A percentile compares a stretch with the other conserved stretches of the same genome.
Evolutionary conservation across 1,284 basidiomycete genomes (phyloP).

Genomic region (Boletus semigastroideus): DNA sequence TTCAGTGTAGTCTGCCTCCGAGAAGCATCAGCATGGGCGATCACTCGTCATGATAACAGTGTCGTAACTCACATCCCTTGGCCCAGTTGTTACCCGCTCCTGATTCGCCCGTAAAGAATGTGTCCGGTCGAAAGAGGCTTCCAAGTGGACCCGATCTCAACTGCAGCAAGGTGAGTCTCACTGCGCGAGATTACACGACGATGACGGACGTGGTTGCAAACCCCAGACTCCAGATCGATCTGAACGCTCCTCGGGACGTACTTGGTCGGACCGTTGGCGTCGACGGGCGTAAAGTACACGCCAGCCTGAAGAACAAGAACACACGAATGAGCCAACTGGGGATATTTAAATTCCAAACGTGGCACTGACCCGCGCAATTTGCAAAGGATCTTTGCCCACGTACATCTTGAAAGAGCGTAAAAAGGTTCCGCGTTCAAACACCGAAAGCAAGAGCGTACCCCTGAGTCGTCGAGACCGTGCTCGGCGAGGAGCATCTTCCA

Average conservation of each 20-base stretch:
- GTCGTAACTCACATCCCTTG: constrained; percentile 71
- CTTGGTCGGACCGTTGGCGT: constrained; percentile 48
- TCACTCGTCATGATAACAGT: neutral
- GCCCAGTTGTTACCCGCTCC: constrained; percentile 96
- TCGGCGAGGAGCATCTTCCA: constrained; percentile 80
- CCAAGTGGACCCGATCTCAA: constrained; percentile 70
- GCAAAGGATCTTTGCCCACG: constrained; percentile 46
- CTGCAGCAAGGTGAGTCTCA: constrained; percentile 36
- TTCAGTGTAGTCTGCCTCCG: constrained; percentile 75
- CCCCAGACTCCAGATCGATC: constrained; percentile 90
- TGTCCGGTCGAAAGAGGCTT: constrained; percentile 84
- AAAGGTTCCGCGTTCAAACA: constrained; percentile 30
- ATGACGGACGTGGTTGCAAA: constrained; percentile 70
- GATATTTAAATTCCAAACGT: neutral
- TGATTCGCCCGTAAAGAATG: constrained; percentile 69
- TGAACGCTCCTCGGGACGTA: constrained; percentile 95
- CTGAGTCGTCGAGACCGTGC: constrained; percentile 70
- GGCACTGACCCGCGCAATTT: constrained; percentile 43
- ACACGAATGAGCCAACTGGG: neutral
- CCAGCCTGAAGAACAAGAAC: constrained; percentile 57
- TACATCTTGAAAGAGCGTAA: constrained; percentile 41
- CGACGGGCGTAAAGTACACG: constrained; percentile 72
- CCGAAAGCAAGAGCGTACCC: constrained; percentile 46
- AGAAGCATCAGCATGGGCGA: constrained; percentile 19
- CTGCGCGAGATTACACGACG: neutral